These are phyloP conservation scores for Penicillium sp. DNA, from an alignment of 2,329 filamentous ascomycete genomes.

Conservation along the genomic window DNA sequence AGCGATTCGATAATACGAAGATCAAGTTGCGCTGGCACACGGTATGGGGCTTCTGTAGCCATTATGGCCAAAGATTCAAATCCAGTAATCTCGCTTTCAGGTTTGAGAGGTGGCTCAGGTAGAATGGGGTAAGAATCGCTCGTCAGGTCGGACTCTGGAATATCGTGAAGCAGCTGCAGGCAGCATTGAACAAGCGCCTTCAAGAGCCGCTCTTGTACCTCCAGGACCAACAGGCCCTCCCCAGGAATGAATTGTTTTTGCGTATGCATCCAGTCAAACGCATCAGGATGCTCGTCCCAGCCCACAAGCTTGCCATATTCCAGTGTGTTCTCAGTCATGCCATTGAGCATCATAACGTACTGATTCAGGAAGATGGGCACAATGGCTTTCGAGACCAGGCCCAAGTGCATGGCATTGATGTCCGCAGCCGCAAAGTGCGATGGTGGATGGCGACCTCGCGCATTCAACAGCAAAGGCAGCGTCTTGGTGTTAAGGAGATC, in stretches of 20 bases:
- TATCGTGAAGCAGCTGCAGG: background rate
- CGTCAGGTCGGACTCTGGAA: background rate
- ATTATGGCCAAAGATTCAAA: background rate
- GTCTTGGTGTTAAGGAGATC: background rate
- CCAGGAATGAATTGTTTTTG: background rate
- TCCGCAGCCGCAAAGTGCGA: background rate
- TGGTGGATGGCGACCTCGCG: background rate
- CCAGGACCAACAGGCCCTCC: background rate
- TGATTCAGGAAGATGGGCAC: background rate
- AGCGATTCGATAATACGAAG: background rate
- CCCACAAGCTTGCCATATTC: background rate
- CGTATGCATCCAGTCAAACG: background rate
- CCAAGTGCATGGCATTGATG: background rate
- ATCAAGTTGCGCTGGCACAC: background rate
- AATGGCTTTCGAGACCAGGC: background rate
- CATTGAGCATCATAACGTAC: background rate
- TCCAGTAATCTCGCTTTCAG: background rate
- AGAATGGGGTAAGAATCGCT: background rate
- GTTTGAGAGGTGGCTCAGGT: background rate
- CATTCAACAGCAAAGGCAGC: background rate
- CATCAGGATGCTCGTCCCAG: background rate
- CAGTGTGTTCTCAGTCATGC: background rate
- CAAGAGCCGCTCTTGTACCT: background rate
- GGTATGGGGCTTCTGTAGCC: background rate
- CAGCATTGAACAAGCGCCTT: background rate